Conservation (phyloP, 2,329 filamentous ascomycete genomes). For the Diaporthe vaccinii region DNA sequence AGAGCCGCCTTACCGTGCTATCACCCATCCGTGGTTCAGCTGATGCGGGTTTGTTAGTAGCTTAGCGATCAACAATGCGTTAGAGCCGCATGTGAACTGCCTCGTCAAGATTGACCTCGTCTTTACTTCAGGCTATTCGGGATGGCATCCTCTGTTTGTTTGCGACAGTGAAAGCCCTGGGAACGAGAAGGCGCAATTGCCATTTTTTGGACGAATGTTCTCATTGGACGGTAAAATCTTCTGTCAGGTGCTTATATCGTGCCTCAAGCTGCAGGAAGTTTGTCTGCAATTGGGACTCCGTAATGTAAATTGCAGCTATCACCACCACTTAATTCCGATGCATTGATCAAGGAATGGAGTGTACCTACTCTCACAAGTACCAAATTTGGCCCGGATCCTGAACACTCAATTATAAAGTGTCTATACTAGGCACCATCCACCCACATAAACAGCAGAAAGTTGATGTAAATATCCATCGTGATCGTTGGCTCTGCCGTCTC, state of each 20-base stretch:
- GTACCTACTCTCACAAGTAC: too few species aligned
- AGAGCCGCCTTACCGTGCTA: slow-evolving; percentile 28
- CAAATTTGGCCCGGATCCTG: too few species aligned
- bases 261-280: neutral
- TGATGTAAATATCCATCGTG: too few species aligned
- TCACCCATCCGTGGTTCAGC: accelerated
- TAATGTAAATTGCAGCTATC: neutral
- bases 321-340: neutral
- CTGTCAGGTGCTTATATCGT: neutral
- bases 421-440: too few species aligned
- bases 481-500: too few species aligned
- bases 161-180: too few species aligned
- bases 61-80: slow-evolving; percentile 8
- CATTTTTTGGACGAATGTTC: neutral
- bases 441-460: too few species aligned
- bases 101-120: neutral
- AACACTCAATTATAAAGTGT: too few species aligned
- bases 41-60: neutral
- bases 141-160: neutral
- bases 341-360: neutral
- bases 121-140: neutral
- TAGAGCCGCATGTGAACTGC: slow-evolving; percentile 29
- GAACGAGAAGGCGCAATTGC: too few species aligned
- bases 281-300: neutral
- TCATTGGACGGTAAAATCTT: neutral